Evolutionary conservation across 2,329 filamentous ascomycete genomes (phyloP), one percentile per base, ranked within the genome.

Genomic region (Colletotrichum karsti): DNA sequence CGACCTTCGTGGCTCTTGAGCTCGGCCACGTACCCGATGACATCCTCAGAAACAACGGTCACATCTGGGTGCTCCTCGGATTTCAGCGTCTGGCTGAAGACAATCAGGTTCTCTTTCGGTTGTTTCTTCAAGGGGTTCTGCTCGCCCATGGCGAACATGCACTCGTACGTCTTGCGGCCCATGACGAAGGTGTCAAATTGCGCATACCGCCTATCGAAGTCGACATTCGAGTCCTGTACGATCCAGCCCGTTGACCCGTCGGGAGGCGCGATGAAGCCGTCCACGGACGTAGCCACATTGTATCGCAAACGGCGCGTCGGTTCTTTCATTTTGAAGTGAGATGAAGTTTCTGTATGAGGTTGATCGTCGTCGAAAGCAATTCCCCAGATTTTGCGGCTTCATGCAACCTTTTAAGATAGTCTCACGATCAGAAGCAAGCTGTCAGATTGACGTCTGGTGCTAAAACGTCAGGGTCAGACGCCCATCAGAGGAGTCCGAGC

Each of bases 111-210:
- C 6, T 73, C 63, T 33, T 69, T 73, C 0, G 72, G 26, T 3
- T 46, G 50, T 7, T 56, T 50, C 0, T 63, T 71, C 0, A 81
- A 63, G 1, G 72, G 77, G 18, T 76, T 75, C 6, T 55, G 55
- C 35, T 46, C 67, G 42, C 62, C 63, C 63, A 42, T 44, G 26
- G 28, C 10, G 12, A 54, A 41, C 63, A 80, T 75, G 8, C 71
- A 70, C 18, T 80, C 70, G 61, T 78, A 80, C 0, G 78, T 79
- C 62, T 75, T 78, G 20, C 79, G 77, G 3, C 69, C 79, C 77
- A 81, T 80, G 70, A 80, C 33, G 37, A 78, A 78, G 7, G 56
- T 66, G 39, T 73, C 73, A 55, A 79, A 81, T 7, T 77, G 61
- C 1, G 70, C 69, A 58, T 78, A 78, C 0, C 80, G 73, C 0